Evolutionary conservation across 495 filamentous ascomycete species (phyloP).

Genomic region (Annulohypoxylon bovei): DNA sequence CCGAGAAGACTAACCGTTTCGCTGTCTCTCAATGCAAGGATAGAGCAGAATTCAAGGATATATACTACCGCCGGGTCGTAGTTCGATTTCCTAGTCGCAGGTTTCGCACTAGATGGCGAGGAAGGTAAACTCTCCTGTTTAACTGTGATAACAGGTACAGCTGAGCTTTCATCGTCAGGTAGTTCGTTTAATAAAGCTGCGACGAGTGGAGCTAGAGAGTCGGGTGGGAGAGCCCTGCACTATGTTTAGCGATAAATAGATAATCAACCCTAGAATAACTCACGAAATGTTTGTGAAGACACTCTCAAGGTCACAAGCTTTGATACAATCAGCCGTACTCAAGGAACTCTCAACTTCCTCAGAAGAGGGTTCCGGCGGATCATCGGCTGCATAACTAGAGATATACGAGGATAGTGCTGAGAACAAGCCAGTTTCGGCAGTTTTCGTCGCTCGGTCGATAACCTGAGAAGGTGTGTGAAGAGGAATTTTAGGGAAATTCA

Average conservation of each 20-base stretch:
- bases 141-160: slow-evolving; percentile 76
- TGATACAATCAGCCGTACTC: slow-evolving; percentile 93
- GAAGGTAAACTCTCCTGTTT: slow-evolving; percentile 78
- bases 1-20: slow-evolving; percentile 76
- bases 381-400: slow-evolving; percentile 97
- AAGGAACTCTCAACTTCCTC: slow-evolving; percentile 96
- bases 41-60: slow-evolving; percentile 86
- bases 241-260: slow-evolving; percentile 10
- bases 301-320: slow-evolving; percentile 83
- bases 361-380: slow-evolving; percentile 95
- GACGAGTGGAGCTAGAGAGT: slow-evolving; percentile 73
- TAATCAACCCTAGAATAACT: slow-evolving; percentile 43
- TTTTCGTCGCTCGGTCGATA: slow-evolving; percentile 83
- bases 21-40: slow-evolving; percentile 80
- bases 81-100: slow-evolving; percentile 60
- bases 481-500: slow-evolving; percentile 85
- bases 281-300: slow-evolving; percentile 87
- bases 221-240: slow-evolving; percentile 72
- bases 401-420: slow-evolving; percentile 95
- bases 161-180: slow-evolving; percentile 82
- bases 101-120: slow-evolving; percentile 67
- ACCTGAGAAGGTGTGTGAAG: slow-evolving; percentile 91
- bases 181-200: slow-evolving; percentile 80
- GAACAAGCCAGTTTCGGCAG: slow-evolving; percentile 83
- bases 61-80: slow-evolving; percentile 92